A percentile compares a stretch with the other conserved stretches of the same genome.
These are phyloP conservation scores for Phytopythium aichiense DNA, from an alignment of 352 stramenopile species.

Conservation along the genomic window DNA sequence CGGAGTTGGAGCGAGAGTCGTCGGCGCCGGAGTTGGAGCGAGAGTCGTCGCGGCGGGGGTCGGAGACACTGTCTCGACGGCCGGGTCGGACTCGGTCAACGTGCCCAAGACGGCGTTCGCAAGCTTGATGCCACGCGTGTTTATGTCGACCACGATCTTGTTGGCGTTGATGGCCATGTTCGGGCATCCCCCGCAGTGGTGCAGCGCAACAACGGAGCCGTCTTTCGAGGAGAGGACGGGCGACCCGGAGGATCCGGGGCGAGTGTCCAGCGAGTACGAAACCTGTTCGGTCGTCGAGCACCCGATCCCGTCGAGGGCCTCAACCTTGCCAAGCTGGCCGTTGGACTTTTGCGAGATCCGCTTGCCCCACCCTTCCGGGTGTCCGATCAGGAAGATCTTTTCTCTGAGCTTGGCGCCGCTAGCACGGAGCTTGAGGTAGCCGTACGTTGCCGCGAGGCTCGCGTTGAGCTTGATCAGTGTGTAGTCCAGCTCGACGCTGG, in stretches of 20 bases:
- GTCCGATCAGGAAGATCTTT: conserved; percentile 57
- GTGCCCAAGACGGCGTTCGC: conserved; percentile 19
- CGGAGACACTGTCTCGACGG: not conserved
- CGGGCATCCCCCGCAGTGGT: conserved; percentile 57
- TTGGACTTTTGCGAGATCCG: conserved; percentile 41
- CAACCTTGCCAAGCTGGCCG: conserved; percentile 17
- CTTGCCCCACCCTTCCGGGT: conserved; percentile 63
- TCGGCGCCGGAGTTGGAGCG: not conserved
- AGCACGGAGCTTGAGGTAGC: conserved; percentile 51
- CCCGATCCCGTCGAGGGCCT: conserved; percentile 26
- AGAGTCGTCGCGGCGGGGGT: not conserved
- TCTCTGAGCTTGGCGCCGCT: conserved; percentile 43
- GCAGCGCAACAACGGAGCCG: conserved; percentile 57
- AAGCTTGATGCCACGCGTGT: conserved; percentile 32
- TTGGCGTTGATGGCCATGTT: conserved; percentile 64
- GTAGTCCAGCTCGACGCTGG: conserved; percentile 44
- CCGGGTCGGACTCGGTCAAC: not conserved
- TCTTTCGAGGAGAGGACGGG: conserved; percentile 43
- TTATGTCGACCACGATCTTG: conserved; percentile 52
- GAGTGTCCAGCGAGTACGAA: conserved; percentile 59
- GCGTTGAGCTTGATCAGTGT: conserved; percentile 50
- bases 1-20: conserved; percentile 4
- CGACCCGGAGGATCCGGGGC: conserved; percentile 57
- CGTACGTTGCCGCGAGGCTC: conserved; percentile 31
- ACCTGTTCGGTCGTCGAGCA: conserved; percentile 46